phyloP scores from a whole-genome alignment of 1,284 basidiomycete species.

The Leccinum holopus region DNA sequence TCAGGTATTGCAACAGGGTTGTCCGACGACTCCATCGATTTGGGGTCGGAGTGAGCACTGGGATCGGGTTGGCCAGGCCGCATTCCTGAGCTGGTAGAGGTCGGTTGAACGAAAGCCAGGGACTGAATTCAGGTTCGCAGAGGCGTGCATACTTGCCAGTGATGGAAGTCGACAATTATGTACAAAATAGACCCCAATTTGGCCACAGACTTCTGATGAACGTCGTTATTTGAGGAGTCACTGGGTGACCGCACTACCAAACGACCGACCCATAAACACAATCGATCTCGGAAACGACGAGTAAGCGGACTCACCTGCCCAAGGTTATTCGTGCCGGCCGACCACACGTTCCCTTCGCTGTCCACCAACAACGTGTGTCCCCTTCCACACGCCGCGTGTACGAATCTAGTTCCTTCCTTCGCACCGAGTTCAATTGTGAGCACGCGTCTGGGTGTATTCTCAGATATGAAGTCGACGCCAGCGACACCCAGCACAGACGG shows the following conservation, averaged over 20 bases:
- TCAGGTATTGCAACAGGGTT: constrained; percentile 15
- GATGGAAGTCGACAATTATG: neutral
- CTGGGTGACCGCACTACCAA: constrained; percentile 58
- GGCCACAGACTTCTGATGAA: constrained; percentile 47
- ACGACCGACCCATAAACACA: constrained; percentile 17
- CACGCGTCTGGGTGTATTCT: constrained; percentile 68
- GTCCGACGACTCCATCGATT: neutral
- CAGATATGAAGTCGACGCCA: constrained; percentile 59
- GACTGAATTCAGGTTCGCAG: neutral
- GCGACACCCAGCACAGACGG: constrained; percentile 56
- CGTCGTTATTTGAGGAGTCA: constrained; percentile 58
- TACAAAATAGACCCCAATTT: constrained; percentile 3
- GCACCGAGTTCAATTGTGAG: constrained; percentile 64
- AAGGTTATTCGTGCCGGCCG: constrained; percentile 77
- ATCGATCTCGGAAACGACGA: neutral
- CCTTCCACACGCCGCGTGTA: constrained; percentile 80
- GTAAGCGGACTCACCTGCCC: constrained; percentile 63
- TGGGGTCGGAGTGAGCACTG: neutral
- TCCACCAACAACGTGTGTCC: constrained; percentile 84
- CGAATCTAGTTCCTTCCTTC: constrained; percentile 61
- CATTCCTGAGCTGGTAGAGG: constrained; percentile 12
- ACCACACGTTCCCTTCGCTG: constrained; percentile 80
- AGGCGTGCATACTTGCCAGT: neutral
- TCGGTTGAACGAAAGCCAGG: neutral
- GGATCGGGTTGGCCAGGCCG: neutral